phyloP scores from a whole-genome alignment of 2,329 filamentous ascomycete species.

The Alternaria solani region DNA sequence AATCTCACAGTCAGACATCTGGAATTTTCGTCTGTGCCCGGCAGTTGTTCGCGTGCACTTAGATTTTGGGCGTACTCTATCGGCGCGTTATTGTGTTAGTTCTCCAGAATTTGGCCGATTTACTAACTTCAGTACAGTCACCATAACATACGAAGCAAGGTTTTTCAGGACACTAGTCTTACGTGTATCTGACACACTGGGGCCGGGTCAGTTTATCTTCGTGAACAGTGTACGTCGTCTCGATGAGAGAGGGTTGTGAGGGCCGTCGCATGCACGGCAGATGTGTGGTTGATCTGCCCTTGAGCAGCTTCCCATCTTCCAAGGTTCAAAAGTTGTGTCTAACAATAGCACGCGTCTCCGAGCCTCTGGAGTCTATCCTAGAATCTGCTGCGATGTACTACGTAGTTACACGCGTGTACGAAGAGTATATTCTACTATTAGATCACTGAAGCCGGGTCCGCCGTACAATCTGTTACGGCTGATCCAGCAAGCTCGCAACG shows the following conservation, averaged over 20 bases:
- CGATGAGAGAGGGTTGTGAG: background rate
- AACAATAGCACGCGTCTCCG: background rate
- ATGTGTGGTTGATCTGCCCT: background rate
- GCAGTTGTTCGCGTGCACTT: background rate
- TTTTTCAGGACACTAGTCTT: background rate
- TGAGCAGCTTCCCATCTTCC: background rate
- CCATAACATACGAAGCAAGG: background rate
- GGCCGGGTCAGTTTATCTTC: background rate
- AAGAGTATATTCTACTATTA: background rate
- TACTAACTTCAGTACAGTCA: background rate
- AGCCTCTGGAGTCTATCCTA: background rate
- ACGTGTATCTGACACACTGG: background rate
- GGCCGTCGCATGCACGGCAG: background rate
- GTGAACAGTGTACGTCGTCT: background rate
- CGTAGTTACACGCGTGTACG: background rate
- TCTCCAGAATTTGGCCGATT: background rate
- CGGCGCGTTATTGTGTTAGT: background rate
- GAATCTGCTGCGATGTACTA: background rate
- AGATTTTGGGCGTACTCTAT: background rate
- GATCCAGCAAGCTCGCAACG: background rate
- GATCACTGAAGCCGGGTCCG: background rate
- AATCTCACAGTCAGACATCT: background rate
- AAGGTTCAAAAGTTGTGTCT: background rate
- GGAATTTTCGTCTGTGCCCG: background rate
- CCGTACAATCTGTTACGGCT: background rate